Evolutionary conservation across 306 rosid genomes (phyloP), one percentile per base, ranked within the genome.

Genomic region (Adenanthera pavonina): DNA sequence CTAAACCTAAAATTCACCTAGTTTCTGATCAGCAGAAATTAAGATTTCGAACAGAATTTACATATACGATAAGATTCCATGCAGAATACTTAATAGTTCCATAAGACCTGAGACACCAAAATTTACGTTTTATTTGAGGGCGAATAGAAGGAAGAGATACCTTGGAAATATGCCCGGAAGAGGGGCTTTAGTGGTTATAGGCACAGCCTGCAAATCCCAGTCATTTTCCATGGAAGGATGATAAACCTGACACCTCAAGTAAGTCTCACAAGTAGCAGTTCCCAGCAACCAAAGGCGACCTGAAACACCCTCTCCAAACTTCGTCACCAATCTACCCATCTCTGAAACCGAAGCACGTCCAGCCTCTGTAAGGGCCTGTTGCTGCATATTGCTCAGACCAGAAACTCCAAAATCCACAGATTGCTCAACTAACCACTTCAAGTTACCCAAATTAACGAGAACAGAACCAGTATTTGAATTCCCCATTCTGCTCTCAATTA

Each of bases 171-270:
- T 80, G 79, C 89, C 91, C 8, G 94, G 90, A 34, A 81, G 87
- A 64, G 93, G 94, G 7, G 90, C 70, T 85, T 92, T 89, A 47
- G 83, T 84, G 46, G 98, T 85, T 81, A 96, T 87, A 30, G 98
- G 92, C 67, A 96, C 91, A 3, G 97, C 97, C 89, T 96, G 99
- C 72, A 96, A 92, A 93, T 92, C 98, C 99, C 99, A 96, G 84
- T 92, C 97, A 76, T 79, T 91, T 83, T 96, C 99, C 98, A 96
- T 96, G 77, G 97, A 89, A 84, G 98, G 94, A 74, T 96, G 99
- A 88, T 94, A 96, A n/a, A 96, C 99, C 85, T 94, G 99, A 79
- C 99, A 96, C 82, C 98, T 92, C 93, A 96, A 85, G 44, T 92
- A 96, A 56, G 99, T 96, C 85, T 96, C 99, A 87, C 97, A 96